Conservation (phyloP, 2,329 filamentous ascomycete genomes). For the Exophiala calicioides region DNA sequence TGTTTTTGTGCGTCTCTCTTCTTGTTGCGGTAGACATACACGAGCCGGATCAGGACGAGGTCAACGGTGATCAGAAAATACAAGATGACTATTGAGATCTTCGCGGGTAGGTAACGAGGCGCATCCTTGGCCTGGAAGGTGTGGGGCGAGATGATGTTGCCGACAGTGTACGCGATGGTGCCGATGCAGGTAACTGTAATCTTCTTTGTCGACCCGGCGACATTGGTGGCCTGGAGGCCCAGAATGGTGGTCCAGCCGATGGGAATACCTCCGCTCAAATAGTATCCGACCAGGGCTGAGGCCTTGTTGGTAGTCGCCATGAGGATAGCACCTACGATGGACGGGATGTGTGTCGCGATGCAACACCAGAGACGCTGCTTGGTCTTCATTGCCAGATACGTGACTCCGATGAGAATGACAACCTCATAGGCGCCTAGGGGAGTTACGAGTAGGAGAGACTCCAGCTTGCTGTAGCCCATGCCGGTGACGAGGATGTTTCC, state of each 20-base stretch:
- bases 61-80: slow-evolving; percentile 36
- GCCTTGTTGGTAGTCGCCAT: slow-evolving; percentile 43
- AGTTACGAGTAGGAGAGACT: slow-evolving; percentile 41
- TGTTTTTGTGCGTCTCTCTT: slow-evolving; percentile 34
- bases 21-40: slow-evolving; percentile 35
- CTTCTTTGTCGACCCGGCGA: slow-evolving; percentile 42
- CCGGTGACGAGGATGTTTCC: slow-evolving; percentile 42
- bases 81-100: slow-evolving; percentile 35
- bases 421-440: slow-evolving; percentile 43
- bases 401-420: slow-evolving; percentile 40
- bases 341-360: slow-evolving; percentile 40
- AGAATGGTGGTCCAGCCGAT: slow-evolving; percentile 44
- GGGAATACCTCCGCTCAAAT: slow-evolving; percentile 42
- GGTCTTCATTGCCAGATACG: slow-evolving; percentile 41
- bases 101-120: slow-evolving; percentile 34
- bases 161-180: slow-evolving; percentile 42
- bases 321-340: slow-evolving; percentile 41
- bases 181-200: slow-evolving; percentile 39
- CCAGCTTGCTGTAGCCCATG: slow-evolving; percentile 39
- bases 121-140: slow-evolving; percentile 43
- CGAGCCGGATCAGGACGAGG: slow-evolving; percentile 35
- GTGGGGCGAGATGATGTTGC: slow-evolving; percentile 47
- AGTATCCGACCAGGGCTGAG: slow-evolving; percentile 41
- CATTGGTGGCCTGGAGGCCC: slow-evolving; percentile 40
- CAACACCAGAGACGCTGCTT: slow-evolving; percentile 39